phyloP scores from a whole-genome alignment of 306 rosid genomes.

The Mucuna pruriens region DNA sequence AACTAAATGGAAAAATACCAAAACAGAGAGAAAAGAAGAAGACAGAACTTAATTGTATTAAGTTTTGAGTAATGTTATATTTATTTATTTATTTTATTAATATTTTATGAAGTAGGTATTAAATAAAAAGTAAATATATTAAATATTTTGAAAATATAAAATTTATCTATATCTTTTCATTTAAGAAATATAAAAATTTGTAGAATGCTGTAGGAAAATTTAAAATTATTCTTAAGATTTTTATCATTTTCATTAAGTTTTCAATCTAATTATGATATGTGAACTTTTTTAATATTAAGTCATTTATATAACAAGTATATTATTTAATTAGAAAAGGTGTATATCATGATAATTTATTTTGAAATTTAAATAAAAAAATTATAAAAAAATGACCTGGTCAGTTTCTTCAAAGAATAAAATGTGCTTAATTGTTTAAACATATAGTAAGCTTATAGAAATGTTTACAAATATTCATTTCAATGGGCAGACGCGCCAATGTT shows the following conservation, averaged over 20 bases:
- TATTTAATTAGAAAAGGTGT: too few species aligned
- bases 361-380: background rate
- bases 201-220: background rate
- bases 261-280: too few species aligned
- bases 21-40: background rate
- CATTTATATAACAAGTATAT: too few species aligned
- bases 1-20: background rate
- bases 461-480: background rate
- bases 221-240: too few species aligned
- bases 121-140: too few species aligned
- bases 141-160: too few species aligned
- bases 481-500: background rate
- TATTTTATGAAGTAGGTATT: background rate
- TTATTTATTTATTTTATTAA: too few species aligned
- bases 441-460: background rate
- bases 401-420: background rate
- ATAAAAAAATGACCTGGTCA: background rate
- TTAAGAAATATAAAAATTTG: background rate
- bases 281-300: too few species aligned
- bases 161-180: too few species aligned
- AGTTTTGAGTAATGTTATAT: background rate
- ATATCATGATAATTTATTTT: background rate
- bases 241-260: background rate
- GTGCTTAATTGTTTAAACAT: background rate
- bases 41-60: background rate